Conservation (phyloP, 768 basidiomycete species). For the Lactarius sp. region DNA sequence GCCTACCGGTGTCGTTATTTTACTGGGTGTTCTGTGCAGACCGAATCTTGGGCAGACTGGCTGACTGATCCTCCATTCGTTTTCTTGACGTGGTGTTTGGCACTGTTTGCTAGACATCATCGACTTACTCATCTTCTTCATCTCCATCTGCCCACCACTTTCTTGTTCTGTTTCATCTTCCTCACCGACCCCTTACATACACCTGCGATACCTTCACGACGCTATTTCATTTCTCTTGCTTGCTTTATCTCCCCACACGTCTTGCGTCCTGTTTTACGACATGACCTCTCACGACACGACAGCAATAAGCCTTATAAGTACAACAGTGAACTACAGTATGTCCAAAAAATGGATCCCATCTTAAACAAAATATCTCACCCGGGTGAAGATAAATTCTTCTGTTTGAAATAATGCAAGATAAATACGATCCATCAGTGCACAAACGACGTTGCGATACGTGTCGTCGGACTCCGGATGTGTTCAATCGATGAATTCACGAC, state of each 20-base stretch:
- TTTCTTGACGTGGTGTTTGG: neutral
- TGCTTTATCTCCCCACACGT: neutral
- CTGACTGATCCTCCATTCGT: neutral
- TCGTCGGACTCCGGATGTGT: too few species aligned
- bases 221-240: neutral
- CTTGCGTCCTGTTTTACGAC: conserved; percentile 2
- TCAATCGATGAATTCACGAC: too few species aligned
- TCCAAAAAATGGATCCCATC: neutral
- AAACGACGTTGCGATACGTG: too few species aligned
- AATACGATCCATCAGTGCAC: too few species aligned
- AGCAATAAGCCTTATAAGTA: conserved; percentile 17
- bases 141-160: too few species aligned
- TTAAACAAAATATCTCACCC: too few species aligned
- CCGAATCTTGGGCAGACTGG: too few species aligned
- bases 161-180: neutral
- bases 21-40: neutral
- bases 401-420: too few species aligned
- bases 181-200: neutral
- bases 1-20: neutral
- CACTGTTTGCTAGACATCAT: neutral
- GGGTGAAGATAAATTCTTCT: too few species aligned
- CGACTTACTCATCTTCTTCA: neutral
- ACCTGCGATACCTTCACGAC: neutral
- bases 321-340: neutral
- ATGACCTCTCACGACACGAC: conserved; percentile 4